Evolutionary conservation across 192 early-diverging fungal genomes (phyloP).

Genomic region (Gamsiella multidivaricata): DNA sequence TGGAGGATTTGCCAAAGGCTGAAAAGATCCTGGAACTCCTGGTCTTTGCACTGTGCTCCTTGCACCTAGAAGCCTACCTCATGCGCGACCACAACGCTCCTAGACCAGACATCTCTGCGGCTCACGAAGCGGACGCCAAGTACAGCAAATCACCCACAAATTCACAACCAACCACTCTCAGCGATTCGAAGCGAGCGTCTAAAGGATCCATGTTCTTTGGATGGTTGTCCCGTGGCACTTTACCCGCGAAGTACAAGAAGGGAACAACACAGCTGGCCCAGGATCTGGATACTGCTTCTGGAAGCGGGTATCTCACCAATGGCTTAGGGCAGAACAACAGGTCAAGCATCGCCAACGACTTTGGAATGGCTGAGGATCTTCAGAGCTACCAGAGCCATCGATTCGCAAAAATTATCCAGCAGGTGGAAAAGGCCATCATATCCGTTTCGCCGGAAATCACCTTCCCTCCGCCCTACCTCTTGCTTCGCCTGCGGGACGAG

Average conservation of each 20-base stretch:
- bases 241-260: slow-evolving; percentile 39
- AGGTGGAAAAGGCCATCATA: slow-evolving; percentile 70
- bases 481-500: slow-evolving; percentile 69
- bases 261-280: slow-evolving; percentile 30
- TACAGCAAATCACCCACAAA: slow-evolving; percentile 6
- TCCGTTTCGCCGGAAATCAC: slow-evolving; percentile 83
- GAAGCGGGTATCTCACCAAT: no score
- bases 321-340: neutral
- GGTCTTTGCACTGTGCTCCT: slow-evolving; percentile 80
- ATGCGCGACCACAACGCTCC: slow-evolving; percentile 76
- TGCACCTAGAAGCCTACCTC: slow-evolving; percentile 79
- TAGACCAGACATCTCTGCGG: slow-evolving; percentile 17
- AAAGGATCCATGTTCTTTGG: slow-evolving; percentile 48
- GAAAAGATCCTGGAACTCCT: slow-evolving; percentile 83
- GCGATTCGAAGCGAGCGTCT: slow-evolving; percentile 40
- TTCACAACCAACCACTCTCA: slow-evolving; percentile 19
- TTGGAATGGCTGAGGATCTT: slow-evolving; percentile 19
- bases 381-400: slow-evolving; percentile 53
- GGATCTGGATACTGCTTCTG: neutral
- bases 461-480: slow-evolving; percentile 83
- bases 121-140: slow-evolving; percentile 20
- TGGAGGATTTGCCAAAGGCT: slow-evolving; percentile 66
- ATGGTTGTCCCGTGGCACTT: slow-evolving; percentile 42
- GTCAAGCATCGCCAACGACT: slow-evolving; percentile 1
- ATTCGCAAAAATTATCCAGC: slow-evolving; percentile 56